Conservation (phyloP, 257 asterid species). For the Craterostigma plantagineum region DNA sequence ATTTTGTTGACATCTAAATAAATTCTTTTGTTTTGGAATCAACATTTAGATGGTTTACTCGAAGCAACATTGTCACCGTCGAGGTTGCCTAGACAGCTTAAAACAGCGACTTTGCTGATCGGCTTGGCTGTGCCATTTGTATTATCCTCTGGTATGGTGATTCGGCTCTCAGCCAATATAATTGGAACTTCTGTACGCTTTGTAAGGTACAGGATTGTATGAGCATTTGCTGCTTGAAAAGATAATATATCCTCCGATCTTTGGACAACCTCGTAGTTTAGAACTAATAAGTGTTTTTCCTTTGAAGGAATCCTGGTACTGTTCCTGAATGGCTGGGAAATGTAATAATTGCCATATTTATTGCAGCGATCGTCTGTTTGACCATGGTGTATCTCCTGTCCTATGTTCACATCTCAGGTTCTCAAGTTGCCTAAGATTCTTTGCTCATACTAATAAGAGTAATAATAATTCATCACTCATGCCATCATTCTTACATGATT, state of each 20-base stretch:
- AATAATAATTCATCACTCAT: slow-evolving; percentile 3
- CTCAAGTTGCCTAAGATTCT: slow-evolving; percentile 6
- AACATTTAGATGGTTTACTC: slow-evolving; percentile 93
- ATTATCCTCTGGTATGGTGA: slow-evolving; percentile 64
- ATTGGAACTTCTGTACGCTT: slow-evolving; percentile 56
- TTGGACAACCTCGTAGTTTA: no score
- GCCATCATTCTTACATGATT: background rate
- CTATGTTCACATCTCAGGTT: slow-evolving; percentile 88
- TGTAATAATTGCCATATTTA: slow-evolving; percentile 35
- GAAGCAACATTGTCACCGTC: slow-evolving; percentile 91
- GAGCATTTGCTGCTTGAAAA: no score
- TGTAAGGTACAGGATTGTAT: slow-evolving; percentile 41
- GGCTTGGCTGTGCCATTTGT: slow-evolving; percentile 55
- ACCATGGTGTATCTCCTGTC: slow-evolving; percentile 67
- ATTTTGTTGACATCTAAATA: no score
- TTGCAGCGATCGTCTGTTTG: slow-evolving; percentile 62
- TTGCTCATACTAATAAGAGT: no score
- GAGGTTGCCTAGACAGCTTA: slow-evolving; percentile 81
- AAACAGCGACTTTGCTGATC: slow-evolving; percentile 59
- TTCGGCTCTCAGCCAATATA: slow-evolving; percentile 42
- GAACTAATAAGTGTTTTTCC: background rate
- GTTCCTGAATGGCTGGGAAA: slow-evolving; percentile 59
- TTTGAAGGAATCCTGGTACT: slow-evolving; percentile 76
- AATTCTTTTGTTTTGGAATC: no score
- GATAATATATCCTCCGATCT: no score